A percentile compares a stretch with the other conserved stretches of the same genome.
These are phyloP conservation scores for Coffea humblotiana DNA, from an alignment of 305 asterid species.

Conservation along the genomic window DNA sequence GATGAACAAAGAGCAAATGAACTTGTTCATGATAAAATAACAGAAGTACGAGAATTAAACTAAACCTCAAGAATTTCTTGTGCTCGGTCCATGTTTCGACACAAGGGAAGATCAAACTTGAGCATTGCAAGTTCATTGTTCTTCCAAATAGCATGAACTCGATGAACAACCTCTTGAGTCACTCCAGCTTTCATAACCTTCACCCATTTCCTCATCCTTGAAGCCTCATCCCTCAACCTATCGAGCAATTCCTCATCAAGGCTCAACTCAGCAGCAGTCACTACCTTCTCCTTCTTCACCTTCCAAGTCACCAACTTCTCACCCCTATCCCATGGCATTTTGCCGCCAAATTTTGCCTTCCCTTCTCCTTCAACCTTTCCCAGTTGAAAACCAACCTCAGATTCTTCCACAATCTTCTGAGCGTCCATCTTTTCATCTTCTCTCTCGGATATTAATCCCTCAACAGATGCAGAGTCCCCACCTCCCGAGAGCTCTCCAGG, in stretches of 20 bases:
- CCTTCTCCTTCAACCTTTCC: constrained; percentile 36
- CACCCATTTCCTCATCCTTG: constrained; percentile 67
- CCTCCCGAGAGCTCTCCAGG: constrained; percentile 60
- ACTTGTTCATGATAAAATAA: background rate
- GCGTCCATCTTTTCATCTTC: constrained; percentile 20
- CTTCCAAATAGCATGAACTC: constrained; percentile 63
- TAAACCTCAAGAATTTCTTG: constrained; percentile 81
- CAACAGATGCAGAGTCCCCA: constrained; percentile 23
- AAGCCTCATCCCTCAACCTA: constrained; percentile 72
- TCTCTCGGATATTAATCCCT: constrained; percentile 18
- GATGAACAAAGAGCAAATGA: background rate
- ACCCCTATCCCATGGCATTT: constrained; percentile 72
- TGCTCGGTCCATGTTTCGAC: constrained; percentile 83
- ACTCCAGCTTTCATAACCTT: constrained; percentile 95
- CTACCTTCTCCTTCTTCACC: constrained; percentile 47
- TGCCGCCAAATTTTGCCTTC: constrained; percentile 31
- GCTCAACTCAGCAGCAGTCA: constrained; percentile 49
- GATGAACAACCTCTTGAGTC: constrained; percentile 70
- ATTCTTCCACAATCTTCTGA: constrained; percentile 22
- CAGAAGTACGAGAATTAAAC: constrained; percentile 13
- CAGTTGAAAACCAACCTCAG: constrained; percentile 38
- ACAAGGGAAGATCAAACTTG: constrained; percentile 81
- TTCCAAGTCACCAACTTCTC: constrained; percentile 47
- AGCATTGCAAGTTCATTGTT: constrained; percentile 79
- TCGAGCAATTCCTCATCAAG: constrained; percentile 66